These are phyloP conservation scores for Penicillium psychrosexuale DNA, from an alignment of 2,329 filamentous ascomycete genomes.

Conservation along the genomic window DNA sequence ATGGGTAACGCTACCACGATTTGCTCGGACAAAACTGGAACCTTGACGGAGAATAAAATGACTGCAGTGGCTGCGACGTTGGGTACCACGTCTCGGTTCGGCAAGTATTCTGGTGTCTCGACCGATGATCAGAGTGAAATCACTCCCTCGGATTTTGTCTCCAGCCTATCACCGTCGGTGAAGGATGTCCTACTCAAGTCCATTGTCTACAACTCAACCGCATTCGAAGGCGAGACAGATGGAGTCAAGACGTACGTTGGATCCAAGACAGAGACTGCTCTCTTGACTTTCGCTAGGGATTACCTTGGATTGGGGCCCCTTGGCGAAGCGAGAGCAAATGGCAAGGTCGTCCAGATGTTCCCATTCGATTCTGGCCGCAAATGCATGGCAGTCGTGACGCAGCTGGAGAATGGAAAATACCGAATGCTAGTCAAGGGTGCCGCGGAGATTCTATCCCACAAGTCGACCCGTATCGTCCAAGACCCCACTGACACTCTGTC, in stretches of 20 bases:
- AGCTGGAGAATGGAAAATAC: slow-evolving; percentile 54
- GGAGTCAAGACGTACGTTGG: slow-evolving; percentile 63
- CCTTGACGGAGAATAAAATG: slow-evolving; percentile 64
- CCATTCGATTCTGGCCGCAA: slow-evolving; percentile 65
- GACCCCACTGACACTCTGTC: slow-evolving; percentile 59
- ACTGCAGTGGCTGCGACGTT: slow-evolving; percentile 57
- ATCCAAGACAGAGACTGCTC: slow-evolving; percentile 73
- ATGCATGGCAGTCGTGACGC: slow-evolving; percentile 66
- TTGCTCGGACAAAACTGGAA: slow-evolving; percentile 66
- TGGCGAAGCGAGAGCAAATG: slow-evolving; percentile 60
- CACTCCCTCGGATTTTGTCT: slow-evolving; percentile 54
- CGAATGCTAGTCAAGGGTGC: slow-evolving; percentile 56
- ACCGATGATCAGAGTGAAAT: slow-evolving; percentile 45
- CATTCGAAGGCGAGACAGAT: slow-evolving; percentile 64
- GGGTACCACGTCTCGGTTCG: slow-evolving; percentile 47
- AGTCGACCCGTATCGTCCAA: slow-evolving; percentile 52
- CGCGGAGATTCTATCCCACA: slow-evolving; percentile 49
- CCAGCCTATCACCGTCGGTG: slow-evolving; percentile 50
- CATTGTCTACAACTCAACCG: slow-evolving; percentile 66
- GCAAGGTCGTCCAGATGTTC: slow-evolving; percentile 52
- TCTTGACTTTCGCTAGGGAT: slow-evolving; percentile 66
- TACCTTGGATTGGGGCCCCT: slow-evolving; percentile 63
- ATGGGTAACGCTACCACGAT: slow-evolving; percentile 64
- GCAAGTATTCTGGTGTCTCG: slow-evolving; percentile 37
- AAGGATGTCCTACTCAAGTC: slow-evolving; percentile 61